These are phyloP conservation scores for Kodamaea anthophila DNA, from an alignment of 1,139 yeast genomes.

Conservation along the genomic window DNA sequence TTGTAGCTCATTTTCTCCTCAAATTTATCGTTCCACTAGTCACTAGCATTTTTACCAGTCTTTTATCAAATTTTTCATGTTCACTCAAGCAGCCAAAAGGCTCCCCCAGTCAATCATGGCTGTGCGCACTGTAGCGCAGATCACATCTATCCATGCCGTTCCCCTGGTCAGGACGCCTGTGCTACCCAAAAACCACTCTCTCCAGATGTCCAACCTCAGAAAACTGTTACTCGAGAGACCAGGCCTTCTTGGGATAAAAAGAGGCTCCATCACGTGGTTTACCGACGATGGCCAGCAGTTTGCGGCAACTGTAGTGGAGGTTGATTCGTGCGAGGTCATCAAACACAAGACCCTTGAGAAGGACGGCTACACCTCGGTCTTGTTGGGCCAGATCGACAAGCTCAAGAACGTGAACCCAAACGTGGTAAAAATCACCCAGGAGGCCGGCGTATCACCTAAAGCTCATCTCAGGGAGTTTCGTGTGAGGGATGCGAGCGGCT, in stretches of 20 bases:
- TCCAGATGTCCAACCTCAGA: conserved; percentile 54
- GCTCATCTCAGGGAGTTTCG: conserved; percentile 68
- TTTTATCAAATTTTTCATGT: too few relatives aligned
- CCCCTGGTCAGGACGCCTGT: conserved; percentile 41
- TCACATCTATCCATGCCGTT: conserved; percentile 49
- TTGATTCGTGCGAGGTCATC: conserved; percentile 83
- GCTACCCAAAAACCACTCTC: conserved; percentile 46
- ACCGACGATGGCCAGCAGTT: conserved; percentile 58
- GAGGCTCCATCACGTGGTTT: conserved; percentile 89
- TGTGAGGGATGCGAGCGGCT: conserved; percentile 58
- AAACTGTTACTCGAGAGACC: conserved; percentile 69
- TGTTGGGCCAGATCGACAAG: conserved; percentile 79
- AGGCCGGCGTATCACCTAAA: conserved; percentile 84
- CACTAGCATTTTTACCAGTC: too few relatives aligned
- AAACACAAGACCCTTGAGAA: conserved; percentile 59
- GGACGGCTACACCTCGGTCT: conserved; percentile 81
- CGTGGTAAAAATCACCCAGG: conserved; percentile 71
- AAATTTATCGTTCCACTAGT: too few relatives aligned
- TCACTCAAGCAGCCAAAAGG: too few relatives aligned
- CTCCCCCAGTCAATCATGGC: conserved; percentile 8
- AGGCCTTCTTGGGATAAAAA: conserved; percentile 76
- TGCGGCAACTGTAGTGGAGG: conserved; percentile 81
- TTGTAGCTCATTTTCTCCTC: too few relatives aligned
- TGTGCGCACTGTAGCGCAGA: conserved; percentile 40
- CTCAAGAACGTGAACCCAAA: conserved; percentile 59